These are phyloP conservation scores for Syncephalis plumigaleata DNA, from an alignment of 371 early-diverging fungal genomes.

Conservation along the genomic window DNA sequence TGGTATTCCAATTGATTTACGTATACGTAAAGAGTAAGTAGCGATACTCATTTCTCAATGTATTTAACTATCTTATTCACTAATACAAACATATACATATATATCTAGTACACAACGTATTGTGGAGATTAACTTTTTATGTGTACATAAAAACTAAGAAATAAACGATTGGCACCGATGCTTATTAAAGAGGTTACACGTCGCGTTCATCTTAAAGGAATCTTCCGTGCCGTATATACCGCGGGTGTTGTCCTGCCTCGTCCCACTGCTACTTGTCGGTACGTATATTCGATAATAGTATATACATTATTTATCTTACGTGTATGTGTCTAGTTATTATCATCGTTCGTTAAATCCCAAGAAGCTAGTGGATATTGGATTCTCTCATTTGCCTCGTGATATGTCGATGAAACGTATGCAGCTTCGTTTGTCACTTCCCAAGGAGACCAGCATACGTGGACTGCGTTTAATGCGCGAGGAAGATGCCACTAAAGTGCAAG, in stretches of 20 bases:
- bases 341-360: constrained; percentile 87
- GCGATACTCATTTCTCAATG: too few species aligned
- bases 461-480: constrained; percentile 55
- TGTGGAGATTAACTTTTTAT: constrained; percentile 98
- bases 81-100: too few species aligned
- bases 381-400: constrained; percentile 56
- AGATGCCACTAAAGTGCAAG: constrained; percentile 56
- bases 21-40: constrained; percentile 47
- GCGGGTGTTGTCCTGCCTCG: constrained; percentile 86
- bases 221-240: constrained; percentile 97
- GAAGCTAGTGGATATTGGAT: constrained; percentile 85
- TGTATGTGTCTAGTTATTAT: constrained; percentile 41
- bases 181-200: constrained; percentile 97
- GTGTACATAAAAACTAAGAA: constrained; percentile 91
- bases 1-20: constrained; percentile 70
- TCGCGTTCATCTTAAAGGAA: constrained; percentile 77
- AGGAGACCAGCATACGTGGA: constrained; percentile 39
- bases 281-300: constrained; percentile 8
- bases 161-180: constrained; percentile 93
- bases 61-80: background rate
- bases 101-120: constrained; percentile 27
- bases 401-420: constrained; percentile 59
- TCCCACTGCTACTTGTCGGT: constrained; percentile 64
- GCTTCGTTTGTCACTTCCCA: constrained; percentile 51
- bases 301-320: background rate